Evolutionary conservation across 2,329 filamentous ascomycete species (phyloP), one percentile per base, ranked within the genome.

Genomic region (Xylariaceae sp.): DNA sequence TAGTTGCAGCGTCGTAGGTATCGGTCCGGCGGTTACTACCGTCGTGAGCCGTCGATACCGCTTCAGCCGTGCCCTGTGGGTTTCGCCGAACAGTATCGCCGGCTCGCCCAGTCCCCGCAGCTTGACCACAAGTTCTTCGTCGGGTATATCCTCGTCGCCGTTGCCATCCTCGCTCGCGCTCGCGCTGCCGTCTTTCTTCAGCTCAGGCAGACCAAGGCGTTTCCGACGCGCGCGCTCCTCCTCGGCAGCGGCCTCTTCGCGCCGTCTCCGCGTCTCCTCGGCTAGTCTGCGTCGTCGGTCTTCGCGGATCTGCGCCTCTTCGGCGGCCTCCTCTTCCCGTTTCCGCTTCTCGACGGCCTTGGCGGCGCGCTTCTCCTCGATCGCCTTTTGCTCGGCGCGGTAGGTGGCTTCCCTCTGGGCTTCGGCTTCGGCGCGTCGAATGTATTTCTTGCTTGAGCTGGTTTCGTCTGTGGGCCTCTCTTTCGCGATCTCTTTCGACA

Each of bases 401-500:
- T 99, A 99, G 59, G 87, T 86, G 34, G 87, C 88, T 70, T 90
- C 81, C 50, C 95, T 88, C 68, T 90, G 86, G 50, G 90, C 89
- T 80, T 99, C 95, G 65, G 92, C 73, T 65, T 99, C 94, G 64
- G 89, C 87, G 64, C 92, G 91, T 67, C 91, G 92, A 62, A 91
- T 77, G 74, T 92, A 98, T 75, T 96, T 96, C 69, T 89, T 88
- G 34, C 75, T 69, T 14, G 51, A 47, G 37, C 56, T 48, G 31
- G 67, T 31, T 29, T 65, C 39, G 51, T 62, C 31, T 28, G 68
- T 52, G n/a, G 49, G 76, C 65, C 91, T 91, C 65, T 88, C 82
- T 75, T 95, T 96, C 69, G 90, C 86, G 69, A 99, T 95, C 76
- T 96, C 92, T 71, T 92, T 90, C 69, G 90, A 87, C 91, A 99